Conservation (phyloP, 2,329 filamentous ascomycete species). For the Colletotrichum eleusines region DNA sequence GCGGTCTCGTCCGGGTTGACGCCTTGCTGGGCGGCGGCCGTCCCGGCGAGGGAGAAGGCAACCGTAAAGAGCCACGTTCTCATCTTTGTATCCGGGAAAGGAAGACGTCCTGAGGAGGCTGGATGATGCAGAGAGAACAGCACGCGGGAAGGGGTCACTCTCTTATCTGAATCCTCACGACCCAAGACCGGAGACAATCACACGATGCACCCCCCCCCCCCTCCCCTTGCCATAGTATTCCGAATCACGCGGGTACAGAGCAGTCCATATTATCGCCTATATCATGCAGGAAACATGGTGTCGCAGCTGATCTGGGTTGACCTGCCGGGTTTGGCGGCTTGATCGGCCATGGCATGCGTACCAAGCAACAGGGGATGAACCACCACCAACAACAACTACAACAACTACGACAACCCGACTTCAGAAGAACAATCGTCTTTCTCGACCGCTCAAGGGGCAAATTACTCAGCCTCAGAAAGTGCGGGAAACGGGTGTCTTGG, state of each 20-base stretch:
- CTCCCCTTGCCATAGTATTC: background rate
- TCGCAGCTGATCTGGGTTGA: background rate
- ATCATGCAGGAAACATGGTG: background rate
- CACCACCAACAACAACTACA: too few species aligned
- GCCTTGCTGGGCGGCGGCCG: conserved; percentile 7
- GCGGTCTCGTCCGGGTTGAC: conserved; percentile 2
- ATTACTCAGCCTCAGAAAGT: too few species aligned
- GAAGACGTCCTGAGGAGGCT: background rate
- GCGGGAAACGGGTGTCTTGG: too few species aligned
- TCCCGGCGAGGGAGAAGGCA: conserved; percentile 3
- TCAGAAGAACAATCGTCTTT: too few species aligned
- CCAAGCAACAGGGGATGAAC: background rate
- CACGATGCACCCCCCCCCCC: background rate
- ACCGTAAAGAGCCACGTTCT: background rate
- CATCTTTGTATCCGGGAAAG: background rate
- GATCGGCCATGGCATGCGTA: too few species aligned
- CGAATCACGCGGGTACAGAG: background rate
- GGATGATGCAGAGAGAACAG: background rate
- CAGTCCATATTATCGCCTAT: background rate
- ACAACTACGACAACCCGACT: too few species aligned
- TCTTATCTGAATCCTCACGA: background rate
- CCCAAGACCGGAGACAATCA: background rate
- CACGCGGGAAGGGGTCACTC: background rate
- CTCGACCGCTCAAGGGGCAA: too few species aligned
- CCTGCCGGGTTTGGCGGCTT: background rate